Base-by-base conservation (phyloP, 2,329 filamentous ascomycete species). In the Penicillium brevicompactum region DNA sequence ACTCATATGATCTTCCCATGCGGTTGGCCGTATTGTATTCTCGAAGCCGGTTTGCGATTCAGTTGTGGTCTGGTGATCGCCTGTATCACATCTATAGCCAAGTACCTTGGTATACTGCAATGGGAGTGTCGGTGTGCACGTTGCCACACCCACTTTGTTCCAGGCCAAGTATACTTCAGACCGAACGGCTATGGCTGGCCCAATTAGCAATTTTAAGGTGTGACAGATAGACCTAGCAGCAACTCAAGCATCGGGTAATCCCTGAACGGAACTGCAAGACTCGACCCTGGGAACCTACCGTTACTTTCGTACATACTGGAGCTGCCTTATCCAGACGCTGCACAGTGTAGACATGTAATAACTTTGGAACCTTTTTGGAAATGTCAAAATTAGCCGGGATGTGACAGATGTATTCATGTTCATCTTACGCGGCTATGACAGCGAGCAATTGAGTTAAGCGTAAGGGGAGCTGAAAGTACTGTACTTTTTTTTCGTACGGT, bases 41-140 rank as follows among this genome's bases (percentile, higher is more conserved):
- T 54, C 41, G 52, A 54, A 54, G 47, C 46, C 10, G 46, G 51
- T 46, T 54, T 51, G 34, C 43, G 32, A 54, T 51, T 51, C 18
- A 18, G 27, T 31, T 16, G 16, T 38, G 52, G 52, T 42, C 47
- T 32, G 47, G 47, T 51, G 47, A 46, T 54, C 47, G 42, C 11
- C 46, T 37, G 34, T 37, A 37, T 37, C 34, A 37, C 34, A 37
- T 37, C 34, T 37, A 37, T 37, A n/a, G 34, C 34, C 34, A 37
- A 37, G 34, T 37, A 37, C 34, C 34, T 46, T 14, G n/a, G n/a
- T 46, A 21, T 27, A 38, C 32, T 41, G 21, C 9, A 49, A 49
- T 49, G n/a, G 27, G 32, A 52, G 34, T 42, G 43, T 49, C 40
- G 49, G 42, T 47, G 51, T 50, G 46, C 51, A 38, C 22, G 38